Conservation (phyloP, 768 basidiomycete species). For the Amyloporia xantha region DNA sequence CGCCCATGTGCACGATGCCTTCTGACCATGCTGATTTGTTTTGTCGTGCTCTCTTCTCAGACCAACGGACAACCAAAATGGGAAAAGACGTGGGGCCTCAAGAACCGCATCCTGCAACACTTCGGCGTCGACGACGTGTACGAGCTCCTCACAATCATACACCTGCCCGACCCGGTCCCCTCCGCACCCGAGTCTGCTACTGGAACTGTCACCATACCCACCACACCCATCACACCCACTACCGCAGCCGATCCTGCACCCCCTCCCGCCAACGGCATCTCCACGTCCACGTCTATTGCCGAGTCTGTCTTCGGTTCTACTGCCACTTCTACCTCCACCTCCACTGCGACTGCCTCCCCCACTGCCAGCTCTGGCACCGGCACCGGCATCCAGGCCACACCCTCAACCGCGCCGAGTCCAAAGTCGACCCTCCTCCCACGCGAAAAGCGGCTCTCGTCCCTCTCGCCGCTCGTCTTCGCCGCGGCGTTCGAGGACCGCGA, state of each 20-base stretch:
- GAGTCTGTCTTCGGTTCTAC: too few species aligned
- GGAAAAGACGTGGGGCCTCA: conserved; percentile 26
- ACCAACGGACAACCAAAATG: background rate
- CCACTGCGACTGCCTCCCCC: conserved; percentile 19
- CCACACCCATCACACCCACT: conserved; percentile 20
- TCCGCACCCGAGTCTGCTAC: too few species aligned
- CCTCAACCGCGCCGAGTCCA: too few species aligned
- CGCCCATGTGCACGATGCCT: background rate
- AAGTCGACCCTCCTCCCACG: conserved; percentile 33
- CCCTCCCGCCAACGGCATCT: conserved; percentile 23
- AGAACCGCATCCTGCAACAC: conserved; percentile 39
- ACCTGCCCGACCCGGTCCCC: conserved; percentile 65
- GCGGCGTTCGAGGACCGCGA: conserved; percentile 69
- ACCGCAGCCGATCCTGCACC: too few species aligned
- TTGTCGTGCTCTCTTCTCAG: background rate
- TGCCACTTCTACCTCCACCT: too few species aligned
- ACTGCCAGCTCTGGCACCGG: conserved; percentile 7
- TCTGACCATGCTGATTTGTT: background rate
- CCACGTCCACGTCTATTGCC: conserved; percentile 10
- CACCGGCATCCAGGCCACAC: too few species aligned
- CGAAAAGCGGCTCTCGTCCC: conserved; percentile 70
- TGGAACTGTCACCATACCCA: too few species aligned
- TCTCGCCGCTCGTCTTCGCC: conserved; percentile 71
- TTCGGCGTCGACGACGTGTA: conserved; percentile 53
- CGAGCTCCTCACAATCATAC: conserved; percentile 60